Conservation (phyloP, 2,329 filamentous ascomycete species). For the Xylaria sp. region DNA sequence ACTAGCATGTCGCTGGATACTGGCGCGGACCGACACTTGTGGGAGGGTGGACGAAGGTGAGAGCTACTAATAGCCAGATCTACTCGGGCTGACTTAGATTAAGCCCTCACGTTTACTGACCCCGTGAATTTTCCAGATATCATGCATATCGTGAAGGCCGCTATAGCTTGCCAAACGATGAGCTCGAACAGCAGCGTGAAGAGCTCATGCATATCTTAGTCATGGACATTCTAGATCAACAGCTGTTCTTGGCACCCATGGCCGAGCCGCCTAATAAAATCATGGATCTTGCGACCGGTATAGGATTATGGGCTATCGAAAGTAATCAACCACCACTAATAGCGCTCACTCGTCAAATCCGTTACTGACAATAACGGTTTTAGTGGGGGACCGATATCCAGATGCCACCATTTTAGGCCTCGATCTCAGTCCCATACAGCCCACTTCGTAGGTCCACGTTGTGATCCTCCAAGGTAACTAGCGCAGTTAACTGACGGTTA, state of each 20-base stretch:
- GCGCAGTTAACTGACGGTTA: constrained; percentile 22
- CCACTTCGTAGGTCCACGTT: constrained; percentile 37
- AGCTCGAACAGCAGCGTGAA: constrained; percentile 55
- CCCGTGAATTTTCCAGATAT: constrained; percentile 43
- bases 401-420: constrained; percentile 38
- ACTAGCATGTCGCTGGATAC: constrained; percentile 32
- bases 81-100: constrained; percentile 3
- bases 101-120: constrained; percentile 25
- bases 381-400: constrained; percentile 41
- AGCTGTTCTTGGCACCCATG: constrained; percentile 39
- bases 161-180: constrained; percentile 55
- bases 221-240: constrained; percentile 48
- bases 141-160: constrained; percentile 51
- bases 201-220: constrained; percentile 55
- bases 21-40: constrained; percentile 31
- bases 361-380: constrained; percentile 24
- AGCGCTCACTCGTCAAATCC: constrained; percentile 4
- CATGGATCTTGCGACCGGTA: constrained; percentile 39
- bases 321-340: constrained; percentile 25
- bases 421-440: constrained; percentile 44
- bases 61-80: constrained; percentile 8
- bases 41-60: constrained; percentile 40
- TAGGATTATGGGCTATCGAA: constrained; percentile 40
- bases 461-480: constrained; percentile 5
- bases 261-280: constrained; percentile 35